Conservation (phyloP, 495 filamentous ascomycete species). For the Glutinoglossum americanum region DNA sequence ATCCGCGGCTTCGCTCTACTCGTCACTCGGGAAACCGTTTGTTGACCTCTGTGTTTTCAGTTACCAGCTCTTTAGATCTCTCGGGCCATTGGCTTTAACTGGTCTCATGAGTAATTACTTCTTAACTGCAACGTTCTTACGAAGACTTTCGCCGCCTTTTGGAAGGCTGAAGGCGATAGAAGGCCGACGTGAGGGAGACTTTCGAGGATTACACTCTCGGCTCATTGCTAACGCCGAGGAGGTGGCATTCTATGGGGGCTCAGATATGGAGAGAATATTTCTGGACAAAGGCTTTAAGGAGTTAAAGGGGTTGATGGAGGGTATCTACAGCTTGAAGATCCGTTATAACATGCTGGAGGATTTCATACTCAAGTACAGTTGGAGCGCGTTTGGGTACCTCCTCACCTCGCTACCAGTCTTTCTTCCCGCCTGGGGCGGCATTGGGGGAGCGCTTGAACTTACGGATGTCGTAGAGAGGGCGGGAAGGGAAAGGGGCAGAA, state of each 20-base stretch:
- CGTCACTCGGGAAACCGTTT: constrained; percentile 86
- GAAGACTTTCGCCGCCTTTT: constrained; percentile 78
- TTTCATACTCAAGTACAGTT: constrained; percentile 93
- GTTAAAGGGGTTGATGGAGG: constrained; percentile 85
- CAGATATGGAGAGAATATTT: constrained; percentile 78
- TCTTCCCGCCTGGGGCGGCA: constrained; percentile 81
- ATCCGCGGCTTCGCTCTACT: constrained; percentile 81
- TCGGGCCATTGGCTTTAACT: constrained; percentile 71
- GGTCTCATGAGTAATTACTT: constrained; percentile 84
- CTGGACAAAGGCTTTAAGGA: constrained; percentile 78
- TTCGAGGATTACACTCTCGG: constrained; percentile 70
- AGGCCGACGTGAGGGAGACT: constrained; percentile 82
- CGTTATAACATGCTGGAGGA: constrained; percentile 98
- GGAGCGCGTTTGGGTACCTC: constrained; percentile 93
- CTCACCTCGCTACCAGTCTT: constrained; percentile 84
- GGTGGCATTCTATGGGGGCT: constrained; percentile 94
- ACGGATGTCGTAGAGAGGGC: constrained; percentile 17
- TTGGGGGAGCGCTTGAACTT: constrained; percentile 48
- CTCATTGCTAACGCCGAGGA: constrained; percentile 96
- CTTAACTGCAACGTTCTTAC: constrained; percentile 69
- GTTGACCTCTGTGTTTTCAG: constrained; percentile 94
- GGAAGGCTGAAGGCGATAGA: constrained; percentile 92
- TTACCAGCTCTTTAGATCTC: constrained; percentile 80
- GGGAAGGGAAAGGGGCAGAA: constrained; percentile 51
- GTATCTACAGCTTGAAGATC: constrained; percentile 87